These are phyloP conservation scores for Pythium biforme DNA, from an alignment of 352 stramenopile genomes.

Conservation along the genomic window DNA sequence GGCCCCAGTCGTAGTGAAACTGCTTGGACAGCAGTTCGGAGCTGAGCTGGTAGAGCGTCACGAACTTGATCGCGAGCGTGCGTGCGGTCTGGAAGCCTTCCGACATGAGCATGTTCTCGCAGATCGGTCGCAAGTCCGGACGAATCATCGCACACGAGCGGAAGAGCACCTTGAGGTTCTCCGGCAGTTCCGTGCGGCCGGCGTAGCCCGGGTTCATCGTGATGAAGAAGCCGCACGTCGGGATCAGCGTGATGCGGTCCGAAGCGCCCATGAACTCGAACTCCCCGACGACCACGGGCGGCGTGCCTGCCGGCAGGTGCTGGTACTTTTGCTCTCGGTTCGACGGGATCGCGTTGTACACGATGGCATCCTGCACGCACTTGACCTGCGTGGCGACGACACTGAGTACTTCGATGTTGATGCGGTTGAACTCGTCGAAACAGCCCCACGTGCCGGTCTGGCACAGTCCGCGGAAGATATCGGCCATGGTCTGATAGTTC, in stretches of 20 bases:
- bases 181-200: slow-evolving; percentile 81
- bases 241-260: slow-evolving; percentile 83
- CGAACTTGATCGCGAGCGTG: slow-evolving; percentile 91
- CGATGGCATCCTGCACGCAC: slow-evolving; percentile 83
- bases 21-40: slow-evolving; percentile 87
- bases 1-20: slow-evolving; percentile 91
- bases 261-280: slow-evolving; percentile 89
- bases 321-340: slow-evolving; percentile 96
- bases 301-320: slow-evolving; percentile 90
- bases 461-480: slow-evolving; percentile 85
- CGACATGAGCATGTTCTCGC: slow-evolving; percentile 90
- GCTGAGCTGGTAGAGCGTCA: slow-evolving; percentile 88
- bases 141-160: slow-evolving; percentile 93
- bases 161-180: slow-evolving; percentile 92
- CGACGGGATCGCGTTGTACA: slow-evolving; percentile 86
- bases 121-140: slow-evolving; percentile 91
- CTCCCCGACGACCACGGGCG: slow-evolving; percentile 85
- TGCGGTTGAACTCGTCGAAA: slow-evolving; percentile 89
- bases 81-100: slow-evolving; percentile 87
- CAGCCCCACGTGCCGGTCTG: slow-evolving; percentile 87
- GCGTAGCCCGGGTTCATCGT: slow-evolving; percentile 96
- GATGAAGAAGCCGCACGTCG: slow-evolving; percentile 93
- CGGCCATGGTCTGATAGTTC: slow-evolving; percentile 90
- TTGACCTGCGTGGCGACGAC: slow-evolving; percentile 87
- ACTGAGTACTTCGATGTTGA: slow-evolving; percentile 88